These are phyloP conservation scores for Barnettozyma siamensis DNA, from an alignment of 805 yeast species.

Conservation along the genomic window DNA sequence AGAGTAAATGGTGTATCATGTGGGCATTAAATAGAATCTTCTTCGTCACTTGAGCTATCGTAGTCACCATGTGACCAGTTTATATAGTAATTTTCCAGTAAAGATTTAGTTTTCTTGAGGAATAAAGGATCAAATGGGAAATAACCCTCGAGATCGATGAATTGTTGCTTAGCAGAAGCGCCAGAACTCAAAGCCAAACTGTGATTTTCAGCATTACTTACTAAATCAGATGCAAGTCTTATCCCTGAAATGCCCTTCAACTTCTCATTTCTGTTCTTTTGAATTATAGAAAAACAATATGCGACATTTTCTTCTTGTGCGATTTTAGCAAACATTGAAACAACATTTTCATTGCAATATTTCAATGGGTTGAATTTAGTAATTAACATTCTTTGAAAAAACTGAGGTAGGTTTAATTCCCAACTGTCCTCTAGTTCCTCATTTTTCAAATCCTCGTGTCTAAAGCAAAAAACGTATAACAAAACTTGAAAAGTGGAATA, in stretches of 20 bases:
- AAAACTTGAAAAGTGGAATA: conserved; percentile 90
- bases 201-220: conserved; percentile 22
- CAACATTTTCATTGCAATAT: conserved; percentile 91
- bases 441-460: conserved; percentile 54
- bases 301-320: conserved; percentile 87
- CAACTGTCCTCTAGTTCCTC: conserved; percentile 38
- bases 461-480: conserved; percentile 86
- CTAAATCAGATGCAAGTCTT: conserved; percentile 18
- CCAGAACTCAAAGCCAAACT: conserved; percentile 12
- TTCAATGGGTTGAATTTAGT: conserved; percentile 91
- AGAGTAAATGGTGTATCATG: no score
- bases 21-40: conserved; percentile 2
- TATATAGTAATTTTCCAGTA: conserved; percentile 54
- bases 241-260: conserved; percentile 36
- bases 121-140: conserved; percentile 94
- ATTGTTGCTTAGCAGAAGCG: conserved; percentile 61
- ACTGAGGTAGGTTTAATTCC: conserved; percentile 79
- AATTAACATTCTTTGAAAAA: conserved; percentile 78
- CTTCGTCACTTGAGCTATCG: conserved; percentile 40
- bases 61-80: conserved; percentile 77
- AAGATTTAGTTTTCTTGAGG: conserved; percentile 51
- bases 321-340: conserved; percentile 85
- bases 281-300: conserved; percentile 89
- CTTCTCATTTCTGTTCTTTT: conserved; percentile 64
- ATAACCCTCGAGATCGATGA: conserved; percentile 85